Base-by-base conservation (phyloP, 1,139 yeast species). In the Yamadazyma conglobata region DNA sequence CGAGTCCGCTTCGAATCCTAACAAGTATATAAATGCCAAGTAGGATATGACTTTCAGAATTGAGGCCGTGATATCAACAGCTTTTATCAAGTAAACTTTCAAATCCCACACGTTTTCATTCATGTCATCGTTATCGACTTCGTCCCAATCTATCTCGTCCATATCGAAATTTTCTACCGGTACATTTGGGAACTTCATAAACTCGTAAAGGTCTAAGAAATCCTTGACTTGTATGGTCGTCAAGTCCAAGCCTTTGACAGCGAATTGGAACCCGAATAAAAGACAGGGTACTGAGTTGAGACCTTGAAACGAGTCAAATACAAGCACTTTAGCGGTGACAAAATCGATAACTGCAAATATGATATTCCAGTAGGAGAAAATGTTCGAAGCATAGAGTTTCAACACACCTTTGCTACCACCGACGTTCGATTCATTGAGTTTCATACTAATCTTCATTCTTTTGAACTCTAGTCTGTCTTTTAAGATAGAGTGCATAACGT, bases 211-310 rank as follows among this genome's bases (percentile, higher is more conserved):
- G 42, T 79, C 78, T 37, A 86, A 56, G 2, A 61, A 37, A 33
- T 74, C 64, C 47, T 79, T 77, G 24, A 70, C 60, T 12, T 64
- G 56, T 28, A 69, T 60, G 6, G 75, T 61, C 13, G 75, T 44
- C 13, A 78, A 54, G 31, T 79, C 82, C 16, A 82, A 66, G 10
- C 77, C 73, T 38, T 81, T 65, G 31, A 84, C 60, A 4, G 85
- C 79, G 52, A 82, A 82, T 45, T 85, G 93, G 52, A 86, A 79
- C 0, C 91, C 91, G 56, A 85, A 80, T 19, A 75, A 60, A 54
- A 71, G 46, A 67, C 79, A 65, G 2, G 61, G 78, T 49, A 55
- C 74, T 50, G 52, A 74, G 58, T 52, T 76, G 54, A 46, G 63
- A 26, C 73, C 73, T 39, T 61, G 68, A 40, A 77, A 70, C 3